These are phyloP conservation scores for Penicillium expansum DNA, from an alignment of 2,329 filamentous ascomycete genomes.

Conservation along the genomic window DNA sequence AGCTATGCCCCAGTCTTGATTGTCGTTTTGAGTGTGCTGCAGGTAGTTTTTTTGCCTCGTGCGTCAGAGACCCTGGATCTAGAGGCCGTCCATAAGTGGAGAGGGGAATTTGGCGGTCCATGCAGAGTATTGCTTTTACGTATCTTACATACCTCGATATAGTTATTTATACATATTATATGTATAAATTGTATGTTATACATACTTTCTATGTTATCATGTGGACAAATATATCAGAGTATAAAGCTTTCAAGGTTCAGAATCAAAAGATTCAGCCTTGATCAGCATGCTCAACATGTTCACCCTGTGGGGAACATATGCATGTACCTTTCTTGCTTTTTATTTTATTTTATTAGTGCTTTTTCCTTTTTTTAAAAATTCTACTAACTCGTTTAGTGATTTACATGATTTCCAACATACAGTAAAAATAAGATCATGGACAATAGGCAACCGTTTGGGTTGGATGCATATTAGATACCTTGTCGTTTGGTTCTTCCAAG, in stretches of 20 bases:
- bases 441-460: constrained; percentile 2
- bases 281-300: neutral
- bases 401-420: too few species aligned
- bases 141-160: neutral
- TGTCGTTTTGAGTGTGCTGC: constrained; percentile 43
- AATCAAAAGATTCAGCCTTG: neutral
- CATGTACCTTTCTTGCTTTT: neutral
- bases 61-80: constrained; percentile 45
- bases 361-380: neutral
- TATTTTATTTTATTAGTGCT: too few species aligned
- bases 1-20: constrained; percentile 25
- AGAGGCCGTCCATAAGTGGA: constrained; percentile 31
- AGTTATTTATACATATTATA: neutral
- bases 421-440: neutral
- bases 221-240: neutral
- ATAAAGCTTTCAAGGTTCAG: neutral
- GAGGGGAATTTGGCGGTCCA: constrained; percentile 37
- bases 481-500: neutral
- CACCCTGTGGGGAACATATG: neutral
- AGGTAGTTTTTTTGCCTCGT: constrained; percentile 44
- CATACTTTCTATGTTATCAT: neutral
- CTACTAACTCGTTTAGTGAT: neutral
- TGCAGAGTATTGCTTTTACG: constrained; percentile 27
- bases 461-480: neutral
- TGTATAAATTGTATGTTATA: neutral